These are phyloP conservation scores for Gynostemma pentaphyllum DNA, from an alignment of 306 rosid species.

Conservation along the genomic window DNA sequence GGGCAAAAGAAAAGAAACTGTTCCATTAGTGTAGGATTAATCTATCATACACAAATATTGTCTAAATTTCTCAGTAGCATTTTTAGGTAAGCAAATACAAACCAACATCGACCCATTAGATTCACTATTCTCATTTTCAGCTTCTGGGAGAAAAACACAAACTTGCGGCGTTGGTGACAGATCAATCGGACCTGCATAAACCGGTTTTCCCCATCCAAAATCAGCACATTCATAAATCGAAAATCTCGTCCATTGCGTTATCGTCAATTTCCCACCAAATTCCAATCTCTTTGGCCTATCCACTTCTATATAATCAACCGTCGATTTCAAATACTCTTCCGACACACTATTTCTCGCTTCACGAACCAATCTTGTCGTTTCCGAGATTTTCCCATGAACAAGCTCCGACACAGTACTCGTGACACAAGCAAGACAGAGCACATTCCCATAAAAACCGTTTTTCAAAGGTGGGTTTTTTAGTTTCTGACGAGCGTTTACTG, in stretches of 20 bases:
- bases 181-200: constrained; percentile 84
- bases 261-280: constrained; percentile 75
- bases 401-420: constrained; percentile 48
- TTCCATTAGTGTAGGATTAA: too few relatives aligned
- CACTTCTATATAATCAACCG: constrained; percentile 58
- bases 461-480: constrained; percentile 43
- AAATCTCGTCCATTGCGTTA: constrained; percentile 92
- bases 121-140: constrained; percentile 33
- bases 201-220: constrained; percentile 85
- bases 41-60: constrained; percentile 24
- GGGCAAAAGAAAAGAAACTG: too few relatives aligned
- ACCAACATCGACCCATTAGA: constrained; percentile 46
- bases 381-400: constrained; percentile 29
- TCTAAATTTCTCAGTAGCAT: constrained; percentile 38
- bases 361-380: constrained; percentile 38
- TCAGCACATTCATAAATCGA: constrained; percentile 64
- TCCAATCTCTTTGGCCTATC: constrained; percentile 61
- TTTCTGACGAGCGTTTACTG: constrained; percentile 57
- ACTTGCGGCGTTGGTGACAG: constrained; percentile 91
- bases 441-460: constrained; percentile 80
- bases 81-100: constrained; percentile 81
- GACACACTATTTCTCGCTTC: constrained; percentile 52
- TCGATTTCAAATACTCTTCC: constrained; percentile 71
- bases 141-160: constrained; percentile 75
- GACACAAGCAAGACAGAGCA: constrained; percentile 61